Base-by-base conservation (phyloP, 441 rosid genomes). In the Kokia cookei region DNA sequence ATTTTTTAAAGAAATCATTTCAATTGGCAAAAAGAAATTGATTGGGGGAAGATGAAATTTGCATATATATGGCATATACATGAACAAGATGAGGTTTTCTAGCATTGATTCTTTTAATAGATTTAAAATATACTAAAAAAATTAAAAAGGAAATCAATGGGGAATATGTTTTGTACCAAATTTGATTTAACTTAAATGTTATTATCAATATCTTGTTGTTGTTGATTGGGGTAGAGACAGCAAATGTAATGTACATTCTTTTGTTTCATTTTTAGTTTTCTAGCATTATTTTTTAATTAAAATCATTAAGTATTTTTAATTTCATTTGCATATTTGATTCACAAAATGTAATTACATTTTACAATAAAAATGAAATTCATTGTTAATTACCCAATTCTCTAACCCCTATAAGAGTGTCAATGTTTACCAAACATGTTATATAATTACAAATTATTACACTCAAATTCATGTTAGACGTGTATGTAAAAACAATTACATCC, bases 1-100 rank as follows among this genome's bases (percentile, higher is more conserved):
- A 57, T 47, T 95, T 91, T 76, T 75, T 95, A 53, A 93, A 88
- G 84, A 90, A 84, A 69, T 72, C 91, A 17, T 91, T 95, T 75
- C 96, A 88, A 13, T 77, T 91, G 79, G 89, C 93, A 32, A 93
- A 86, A 76, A 84, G 92, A 54, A 87, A 80, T 19, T 55, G 60
- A 55, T 1, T 22, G 60, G 59, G 60, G 60, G 59, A 14, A 27
- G 22, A 22, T 11, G 2, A 22, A 55, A 11, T 47, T 19, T 19
- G 22, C 19, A 54, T 8, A 19, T 22, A 12, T 26, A 55, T 55
- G 10, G 9, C 22, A 17, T 66, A 64, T 55, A 19, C 74, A 43
- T 32, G 47, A 32, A 29, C 64, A 53, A 29, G 70, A 77, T 11
- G 51, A 47, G 51, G n/a, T 47, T 47, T 55, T 42, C 17, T 48